A percentile compares a stretch with the other conserved stretches of the same genome.
phyloP scores from a whole-genome alignment of 331 rosid genomes.

The Quercus phellos region DNA sequence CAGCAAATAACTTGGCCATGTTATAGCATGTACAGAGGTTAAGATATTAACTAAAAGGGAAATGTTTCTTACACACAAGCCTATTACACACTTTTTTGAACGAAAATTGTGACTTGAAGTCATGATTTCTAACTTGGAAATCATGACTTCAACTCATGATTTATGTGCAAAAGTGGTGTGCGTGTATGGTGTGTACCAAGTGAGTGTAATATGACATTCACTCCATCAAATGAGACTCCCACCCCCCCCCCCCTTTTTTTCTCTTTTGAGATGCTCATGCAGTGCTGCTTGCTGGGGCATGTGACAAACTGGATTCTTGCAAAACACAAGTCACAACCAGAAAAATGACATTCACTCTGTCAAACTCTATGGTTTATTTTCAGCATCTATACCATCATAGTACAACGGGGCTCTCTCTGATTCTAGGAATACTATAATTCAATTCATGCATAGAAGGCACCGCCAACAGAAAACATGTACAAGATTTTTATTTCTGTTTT shows the following conservation, averaged over 20 bases:
- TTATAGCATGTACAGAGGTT: not conserved
- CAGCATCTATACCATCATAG: not conserved
- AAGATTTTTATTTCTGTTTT: too few species aligned
- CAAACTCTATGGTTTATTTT: too few species aligned
- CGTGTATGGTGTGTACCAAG: too few species aligned
- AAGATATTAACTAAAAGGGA: not conserved
- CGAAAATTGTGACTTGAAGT: too few species aligned
- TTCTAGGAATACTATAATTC: not conserved
- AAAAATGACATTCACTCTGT: not conserved
- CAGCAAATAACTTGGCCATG: not conserved
- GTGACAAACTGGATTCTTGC: not conserved
- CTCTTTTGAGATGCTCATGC: not conserved
- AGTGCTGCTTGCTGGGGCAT: not conserved
- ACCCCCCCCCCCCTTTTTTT: too few species aligned
- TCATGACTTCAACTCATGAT: too few species aligned
- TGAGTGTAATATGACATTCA: too few species aligned
- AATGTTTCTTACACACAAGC: too few species aligned
- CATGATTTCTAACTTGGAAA: too few species aligned
- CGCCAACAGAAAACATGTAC: too few species aligned
- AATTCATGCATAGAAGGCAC: not conserved
- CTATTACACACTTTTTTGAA: too few species aligned
- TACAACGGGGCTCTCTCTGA: not conserved
- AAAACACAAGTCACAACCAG: not conserved
- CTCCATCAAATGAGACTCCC: not conserved
- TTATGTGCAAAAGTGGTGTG: too few species aligned